Evolutionary conservation across 768 basidiomycete species (phyloP).

Genomic region (Mycena sanguinolenta): DNA sequence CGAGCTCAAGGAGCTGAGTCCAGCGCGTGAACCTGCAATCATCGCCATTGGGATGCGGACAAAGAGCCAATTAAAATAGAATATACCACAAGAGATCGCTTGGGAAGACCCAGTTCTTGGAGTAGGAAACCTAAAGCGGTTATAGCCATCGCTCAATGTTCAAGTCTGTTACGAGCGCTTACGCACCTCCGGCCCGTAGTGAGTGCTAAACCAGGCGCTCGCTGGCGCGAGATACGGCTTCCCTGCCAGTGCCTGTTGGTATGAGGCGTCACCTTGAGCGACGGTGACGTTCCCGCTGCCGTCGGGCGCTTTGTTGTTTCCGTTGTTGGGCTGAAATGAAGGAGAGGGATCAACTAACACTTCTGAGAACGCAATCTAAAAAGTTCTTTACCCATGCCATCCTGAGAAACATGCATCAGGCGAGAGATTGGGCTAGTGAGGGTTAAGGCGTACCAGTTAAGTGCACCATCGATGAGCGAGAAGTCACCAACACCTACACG

Average conservation of each 20-base stretch:
- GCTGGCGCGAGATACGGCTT: conserved; percentile 46
- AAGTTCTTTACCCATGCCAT: conserved; percentile 19
- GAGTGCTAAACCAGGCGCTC: conserved; percentile 63
- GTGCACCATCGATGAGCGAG: conserved; percentile 30
- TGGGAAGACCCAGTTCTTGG: conserved; percentile 39
- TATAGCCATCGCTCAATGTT: background rate
- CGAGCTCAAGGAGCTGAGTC: conserved; percentile 31
- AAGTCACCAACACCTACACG: conserved; percentile 26
- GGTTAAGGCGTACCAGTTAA: conserved; percentile 26
- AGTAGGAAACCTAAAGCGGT: conserved; percentile 24
- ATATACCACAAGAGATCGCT: conserved; percentile 26
- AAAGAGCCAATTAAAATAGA: background rate
- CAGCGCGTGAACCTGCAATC: conserved; percentile 23
- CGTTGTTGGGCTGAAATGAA: conserved; percentile 27
- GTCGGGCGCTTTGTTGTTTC: conserved; percentile 33
- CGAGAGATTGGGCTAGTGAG: too few species aligned
- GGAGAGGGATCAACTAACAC: background rate
- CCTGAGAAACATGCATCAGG: conserved; percentile 2
- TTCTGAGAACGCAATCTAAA: background rate
- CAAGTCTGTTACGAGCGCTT: background rate
- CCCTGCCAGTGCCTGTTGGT: conserved; percentile 25
- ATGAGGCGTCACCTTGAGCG: conserved; percentile 26
- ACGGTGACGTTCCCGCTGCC: conserved; percentile 27
- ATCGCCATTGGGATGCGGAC: background rate
- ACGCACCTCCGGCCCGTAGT: conserved; percentile 31